phyloP scores from a whole-genome alignment of 345 rosid species.

The Eutrema heterophyllum region DNA sequence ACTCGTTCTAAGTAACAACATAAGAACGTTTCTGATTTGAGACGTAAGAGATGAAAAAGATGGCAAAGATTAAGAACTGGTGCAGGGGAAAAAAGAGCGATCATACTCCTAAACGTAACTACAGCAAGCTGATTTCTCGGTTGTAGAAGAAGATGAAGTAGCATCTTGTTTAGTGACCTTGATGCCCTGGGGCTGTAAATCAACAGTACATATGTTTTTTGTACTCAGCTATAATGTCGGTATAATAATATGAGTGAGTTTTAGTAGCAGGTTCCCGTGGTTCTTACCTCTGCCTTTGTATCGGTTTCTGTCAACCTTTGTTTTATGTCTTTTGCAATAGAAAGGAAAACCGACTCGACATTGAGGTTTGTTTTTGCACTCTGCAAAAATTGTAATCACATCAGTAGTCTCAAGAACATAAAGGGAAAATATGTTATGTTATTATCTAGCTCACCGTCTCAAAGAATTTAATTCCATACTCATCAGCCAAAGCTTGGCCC shows the following conservation, averaged over 20 bases:
- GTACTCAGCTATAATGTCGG: not conserved
- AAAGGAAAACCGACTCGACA: constrained; percentile 57
- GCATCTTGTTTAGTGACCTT: constrained; percentile 59
- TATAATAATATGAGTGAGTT: not conserved
- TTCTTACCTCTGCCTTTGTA: constrained; percentile 31
- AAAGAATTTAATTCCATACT: constrained; percentile 54
- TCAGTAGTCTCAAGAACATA: not conserved
- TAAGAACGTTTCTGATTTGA: constrained; percentile 29
- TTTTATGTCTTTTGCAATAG: constrained; percentile 54
- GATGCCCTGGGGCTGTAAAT: constrained; percentile 55
- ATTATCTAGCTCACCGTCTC: constrained; percentile 43
- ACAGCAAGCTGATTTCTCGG: constrained; percentile 63
- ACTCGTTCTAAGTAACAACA: constrained; percentile 27
- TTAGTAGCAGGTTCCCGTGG: not conserved
- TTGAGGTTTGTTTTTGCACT: constrained; percentile 55
- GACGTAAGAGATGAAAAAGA: constrained; percentile 28
- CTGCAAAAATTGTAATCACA: constrained; percentile 32
- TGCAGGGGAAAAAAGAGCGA: constrained; percentile 21
- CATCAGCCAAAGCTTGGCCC: constrained; percentile 59
- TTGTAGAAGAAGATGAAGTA: constrained; percentile 38
- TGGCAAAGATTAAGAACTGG: constrained; percentile 1
- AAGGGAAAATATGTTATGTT: not conserved
- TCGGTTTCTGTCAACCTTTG: constrained; percentile 47
- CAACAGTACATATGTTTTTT: not conserved
- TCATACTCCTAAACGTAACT: constrained; percentile 38